phyloP scores from a whole-genome alignment of 495 filamentous ascomycete genomes.

The Podospora appendiculata region DNA sequence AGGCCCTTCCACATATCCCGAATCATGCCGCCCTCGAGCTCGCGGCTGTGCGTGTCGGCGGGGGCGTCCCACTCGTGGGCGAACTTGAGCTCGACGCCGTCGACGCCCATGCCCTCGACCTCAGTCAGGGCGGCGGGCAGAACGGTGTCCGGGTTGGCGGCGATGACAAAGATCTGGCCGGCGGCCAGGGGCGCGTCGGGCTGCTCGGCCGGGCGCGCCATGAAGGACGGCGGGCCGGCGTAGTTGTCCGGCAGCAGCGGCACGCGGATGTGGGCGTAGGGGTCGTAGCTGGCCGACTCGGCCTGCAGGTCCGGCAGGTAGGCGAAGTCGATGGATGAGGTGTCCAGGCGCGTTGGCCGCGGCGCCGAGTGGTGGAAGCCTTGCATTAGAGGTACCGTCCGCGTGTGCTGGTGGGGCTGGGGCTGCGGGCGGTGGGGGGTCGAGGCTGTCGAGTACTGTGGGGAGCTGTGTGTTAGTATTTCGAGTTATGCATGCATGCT shows the following conservation, averaged over 20 bases:
- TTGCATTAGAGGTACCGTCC: slow-evolving; percentile 40
- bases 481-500: background rate
- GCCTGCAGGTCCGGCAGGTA: slow-evolving; percentile 28
- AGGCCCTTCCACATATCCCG: slow-evolving; percentile 38
- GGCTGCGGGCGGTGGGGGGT: slow-evolving; percentile 20
- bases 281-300: slow-evolving; percentile 18
- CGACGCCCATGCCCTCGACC: slow-evolving; percentile 38
- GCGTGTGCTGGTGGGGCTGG: slow-evolving; percentile 9
- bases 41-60: slow-evolving; percentile 6
- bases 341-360: slow-evolving; percentile 11
- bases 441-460: slow-evolving; percentile 19
- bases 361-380: slow-evolving; percentile 39
- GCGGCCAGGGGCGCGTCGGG: slow-evolving; percentile 24
- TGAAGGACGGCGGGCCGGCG: slow-evolving; percentile 5
- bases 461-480: slow-evolving; percentile 1
- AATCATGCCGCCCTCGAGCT: slow-evolving; percentile 29
- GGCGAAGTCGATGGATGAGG: slow-evolving; percentile 29
- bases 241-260: slow-evolving; percentile 40
- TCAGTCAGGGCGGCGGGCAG: slow-evolving; percentile 34
- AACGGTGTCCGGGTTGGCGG: slow-evolving; percentile 34
- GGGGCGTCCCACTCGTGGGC: slow-evolving; percentile 21
- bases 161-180: slow-evolving; percentile 34
- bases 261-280: slow-evolving; percentile 31
- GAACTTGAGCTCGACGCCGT: slow-evolving; percentile 41
- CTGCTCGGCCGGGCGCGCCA: slow-evolving; percentile 13